Evolutionary conservation across 441 rosid species (phyloP).

Genomic region (Pelargonium cotyledonis): DNA sequence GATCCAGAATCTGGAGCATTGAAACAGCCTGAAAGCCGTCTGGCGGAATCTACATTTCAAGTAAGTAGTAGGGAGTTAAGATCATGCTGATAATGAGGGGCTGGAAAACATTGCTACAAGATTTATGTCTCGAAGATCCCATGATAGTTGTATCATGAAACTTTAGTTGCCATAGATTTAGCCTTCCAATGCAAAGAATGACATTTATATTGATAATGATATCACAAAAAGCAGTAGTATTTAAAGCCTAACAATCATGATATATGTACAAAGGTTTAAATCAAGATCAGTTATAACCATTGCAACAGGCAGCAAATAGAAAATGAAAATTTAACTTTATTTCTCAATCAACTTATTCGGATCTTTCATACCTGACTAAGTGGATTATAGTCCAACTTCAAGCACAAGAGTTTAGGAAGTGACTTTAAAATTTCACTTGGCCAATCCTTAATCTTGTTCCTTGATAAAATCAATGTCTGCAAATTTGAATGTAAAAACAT

Average conservation of each 20-base stretch:
- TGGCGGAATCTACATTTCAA: constrained; percentile 45
- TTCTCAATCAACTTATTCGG: neutral
- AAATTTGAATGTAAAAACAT: constrained; percentile 12
- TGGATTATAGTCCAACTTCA: constrained; percentile 80
- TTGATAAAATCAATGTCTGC: constrained; percentile 73
- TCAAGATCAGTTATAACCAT: neutral
- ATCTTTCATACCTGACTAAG: constrained; percentile 55
- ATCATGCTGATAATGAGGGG: constrained; percentile 14
- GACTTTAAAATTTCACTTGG: constrained; percentile 60
- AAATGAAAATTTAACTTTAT: constrained; percentile 2
- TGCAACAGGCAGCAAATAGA: neutral
- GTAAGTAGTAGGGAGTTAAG: neutral
- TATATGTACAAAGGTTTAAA: neutral
- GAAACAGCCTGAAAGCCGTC: constrained; percentile 71
- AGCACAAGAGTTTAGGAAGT: constrained; percentile 57
- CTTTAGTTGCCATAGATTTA: constrained; percentile 1
- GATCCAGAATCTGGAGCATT: constrained; percentile 67
- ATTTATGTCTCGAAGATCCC: constrained; percentile 2
- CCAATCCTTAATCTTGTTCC: constrained; percentile 81
- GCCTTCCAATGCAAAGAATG: neutral
- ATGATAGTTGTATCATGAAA: neutral
- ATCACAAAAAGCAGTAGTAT: neutral
- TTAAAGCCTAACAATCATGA: neutral
- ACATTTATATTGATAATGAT: neutral
- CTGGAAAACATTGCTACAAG: neutral